phyloP scores from a whole-genome alignment of 2,329 filamentous ascomycete genomes.

The Exophiala phaeomuriformis region DNA sequence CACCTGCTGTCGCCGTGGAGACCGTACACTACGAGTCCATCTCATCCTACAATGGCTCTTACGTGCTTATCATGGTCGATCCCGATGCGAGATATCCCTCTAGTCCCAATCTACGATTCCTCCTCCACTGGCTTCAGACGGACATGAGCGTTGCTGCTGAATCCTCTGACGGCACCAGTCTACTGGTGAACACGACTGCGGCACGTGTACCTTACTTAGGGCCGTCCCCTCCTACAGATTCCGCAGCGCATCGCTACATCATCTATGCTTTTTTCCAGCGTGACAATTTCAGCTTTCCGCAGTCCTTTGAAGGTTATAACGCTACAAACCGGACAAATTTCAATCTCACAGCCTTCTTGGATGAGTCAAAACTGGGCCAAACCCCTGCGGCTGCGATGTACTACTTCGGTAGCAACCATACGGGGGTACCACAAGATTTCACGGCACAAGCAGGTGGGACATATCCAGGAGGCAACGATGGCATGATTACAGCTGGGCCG shows the following conservation, averaged over 20 bases:
- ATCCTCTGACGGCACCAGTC: conserved; percentile 16
- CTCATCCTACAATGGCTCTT: conserved; percentile 19
- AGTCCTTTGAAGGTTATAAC: conserved; percentile 15
- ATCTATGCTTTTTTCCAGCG: conserved; percentile 23
- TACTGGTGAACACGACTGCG: conserved; percentile 14
- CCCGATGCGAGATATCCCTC: conserved; percentile 23
- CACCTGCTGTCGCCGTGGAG: conserved; percentile 19
- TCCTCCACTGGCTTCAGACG: conserved; percentile 23
- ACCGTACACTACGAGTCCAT: conserved; percentile 17
- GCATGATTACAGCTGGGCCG: conserved; percentile 22
- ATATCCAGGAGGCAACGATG: conserved; percentile 21
- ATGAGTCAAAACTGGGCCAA: conserved; percentile 16
- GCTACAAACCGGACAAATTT: conserved; percentile 18
- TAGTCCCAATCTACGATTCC: conserved; percentile 14
- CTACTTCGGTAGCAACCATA: conserved; percentile 23
- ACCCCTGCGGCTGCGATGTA: conserved; percentile 23
- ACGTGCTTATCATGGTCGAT: conserved; percentile 25
- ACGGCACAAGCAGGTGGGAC: conserved; percentile 16
- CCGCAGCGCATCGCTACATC: conserved; percentile 25
- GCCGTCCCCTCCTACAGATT: conserved; percentile 21
- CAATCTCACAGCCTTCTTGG: conserved; percentile 18
- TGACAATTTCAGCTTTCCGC: conserved; percentile 19
- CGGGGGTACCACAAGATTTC: conserved; percentile 19
- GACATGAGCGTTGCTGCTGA: conserved; percentile 12
- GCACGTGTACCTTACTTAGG: conserved; percentile 15